These are phyloP conservation scores for Niebla homalea DNA, from an alignment of 495 filamentous ascomycete genomes.

Conservation along the genomic window DNA sequence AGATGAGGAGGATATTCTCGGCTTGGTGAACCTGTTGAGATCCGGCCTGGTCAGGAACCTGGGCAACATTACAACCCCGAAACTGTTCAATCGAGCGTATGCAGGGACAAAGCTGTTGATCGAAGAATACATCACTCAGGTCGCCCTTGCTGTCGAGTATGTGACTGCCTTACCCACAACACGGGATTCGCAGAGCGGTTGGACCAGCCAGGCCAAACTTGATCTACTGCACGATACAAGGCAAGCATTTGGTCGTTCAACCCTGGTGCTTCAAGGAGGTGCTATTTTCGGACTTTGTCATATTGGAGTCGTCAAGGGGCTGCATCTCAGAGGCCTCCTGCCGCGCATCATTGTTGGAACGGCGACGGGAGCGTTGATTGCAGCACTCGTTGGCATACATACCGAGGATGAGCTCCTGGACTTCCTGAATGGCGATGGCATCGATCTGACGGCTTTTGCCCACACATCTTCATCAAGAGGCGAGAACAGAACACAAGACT, in stretches of 20 bases:
- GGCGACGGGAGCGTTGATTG: slow-evolving; percentile 80
- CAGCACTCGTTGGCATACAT: slow-evolving; percentile 78
- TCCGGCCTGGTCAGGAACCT: slow-evolving; percentile 83
- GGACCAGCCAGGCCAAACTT: slow-evolving; percentile 74
- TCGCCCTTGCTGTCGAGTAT: slow-evolving; percentile 66
- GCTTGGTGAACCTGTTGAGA: slow-evolving; percentile 64
- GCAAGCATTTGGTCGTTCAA: slow-evolving; percentile 78
- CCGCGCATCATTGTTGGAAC: slow-evolving; percentile 88
- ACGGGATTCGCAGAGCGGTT: slow-evolving; percentile 37
- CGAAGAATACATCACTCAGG: slow-evolving; percentile 79
- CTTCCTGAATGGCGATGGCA: slow-evolving; percentile 63
- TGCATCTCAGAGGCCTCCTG: slow-evolving; percentile 71
- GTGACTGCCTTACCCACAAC: slow-evolving; percentile 58
- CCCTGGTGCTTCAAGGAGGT: slow-evolving; percentile 78
- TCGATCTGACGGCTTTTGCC: slow-evolving; percentile 73
- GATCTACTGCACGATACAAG: slow-evolving; percentile 82
- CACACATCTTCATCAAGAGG: slow-evolving; percentile 12
- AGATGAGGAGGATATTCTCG: slow-evolving; percentile 62
- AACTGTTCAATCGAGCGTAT: slow-evolving; percentile 73
- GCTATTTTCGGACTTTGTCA: slow-evolving; percentile 89
- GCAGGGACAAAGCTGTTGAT: slow-evolving; percentile 83
- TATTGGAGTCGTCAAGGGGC: slow-evolving; percentile 77
- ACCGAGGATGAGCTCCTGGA: slow-evolving; percentile 71
- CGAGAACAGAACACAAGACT: slow-evolving; percentile 8
- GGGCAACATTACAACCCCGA: slow-evolving; percentile 77